Base-by-base conservation (phyloP, 31 red algal species). In the Bonnemaisonia californica region DNA sequence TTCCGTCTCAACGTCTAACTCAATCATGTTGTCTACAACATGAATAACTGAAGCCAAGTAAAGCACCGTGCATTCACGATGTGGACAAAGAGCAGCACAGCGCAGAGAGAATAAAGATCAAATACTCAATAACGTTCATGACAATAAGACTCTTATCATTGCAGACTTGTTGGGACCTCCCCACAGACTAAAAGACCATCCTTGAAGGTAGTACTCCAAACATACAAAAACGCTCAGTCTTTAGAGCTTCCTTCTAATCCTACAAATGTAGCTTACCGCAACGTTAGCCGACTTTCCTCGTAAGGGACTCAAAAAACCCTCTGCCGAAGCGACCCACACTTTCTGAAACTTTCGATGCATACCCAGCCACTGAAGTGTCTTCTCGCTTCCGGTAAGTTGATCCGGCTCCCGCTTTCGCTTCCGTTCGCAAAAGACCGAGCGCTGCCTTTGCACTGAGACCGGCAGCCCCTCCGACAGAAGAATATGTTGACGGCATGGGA, bases 401-500 rank as follows among this genome's bases (percentile, higher is more conserved):
- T 1, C 38, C 31, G 42, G 22, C 38, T 27, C 47, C 57, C 18
- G 51, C 51, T 21, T 42, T 54, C 40, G 76, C 55, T 54, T 89
- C 74, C 16, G 75, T 77, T 68, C 85, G 68, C 33, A 89, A 41
- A 24, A 74, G 48, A 23, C 76, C 74, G 35, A 74, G 21, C 0
- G 85, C 23, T 3, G 75, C 76, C 27, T 78, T 81, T 45, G 77
- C 67, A 35, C 37, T 68, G 1, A 74, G 57, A 18, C 74, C 67
- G 40, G 64, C 41, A 22, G 85, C 41, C 5, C 48, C 67, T 34
- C 34, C 85, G 36, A 31, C 66, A 37, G 76, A 54, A 39, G 85
- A 74, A 42, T 89, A 89, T 3, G 85, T 81, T 66, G 85, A 89
- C 26, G 85, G 85, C 85, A 89, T 89, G n/a, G 85, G 85, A 34